phyloP scores from a whole-genome alignment of 73 alveolate genomes.

The Paramecium sonneborni region DNA sequence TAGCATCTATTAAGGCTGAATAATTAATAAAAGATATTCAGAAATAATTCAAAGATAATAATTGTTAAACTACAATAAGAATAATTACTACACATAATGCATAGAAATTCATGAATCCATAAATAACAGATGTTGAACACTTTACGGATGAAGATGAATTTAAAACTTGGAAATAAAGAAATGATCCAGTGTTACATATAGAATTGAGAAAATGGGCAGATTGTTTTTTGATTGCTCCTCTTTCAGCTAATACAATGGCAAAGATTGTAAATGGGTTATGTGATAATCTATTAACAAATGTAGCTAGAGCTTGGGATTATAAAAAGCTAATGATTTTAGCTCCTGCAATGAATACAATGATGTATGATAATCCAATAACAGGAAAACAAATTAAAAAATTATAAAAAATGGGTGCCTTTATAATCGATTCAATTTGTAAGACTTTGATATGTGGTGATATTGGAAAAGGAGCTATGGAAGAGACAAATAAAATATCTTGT shows the following conservation, averaged over 20 bases:
- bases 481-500: background rate
- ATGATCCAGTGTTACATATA: constrained; percentile 87
- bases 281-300: constrained; percentile 85
- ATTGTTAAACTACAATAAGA: background rate
- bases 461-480: constrained; percentile 87
- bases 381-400: constrained; percentile 58
- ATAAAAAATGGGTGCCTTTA: background rate
- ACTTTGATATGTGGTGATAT: constrained; percentile 78
- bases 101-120: background rate
- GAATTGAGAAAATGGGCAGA: constrained; percentile 84
- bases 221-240: constrained; percentile 81
- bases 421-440: constrained; percentile 67
- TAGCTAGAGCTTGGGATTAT: constrained; percentile 59
- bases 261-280: constrained; percentile 84
- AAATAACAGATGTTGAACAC: background rate
- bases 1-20: constrained; percentile 75
- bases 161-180: constrained; percentile 77
- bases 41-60: background rate
- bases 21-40: constrained; percentile 52
- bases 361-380: constrained; percentile 83
- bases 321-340: constrained; percentile 78
- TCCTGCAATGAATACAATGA: constrained; percentile 94
- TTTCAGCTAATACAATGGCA: constrained; percentile 90
- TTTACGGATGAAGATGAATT: constrained; percentile 82
- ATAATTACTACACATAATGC: background rate